These are phyloP conservation scores for Candida silvicultrix DNA, from an alignment of 805 yeast genomes.

Conservation along the genomic window DNA sequence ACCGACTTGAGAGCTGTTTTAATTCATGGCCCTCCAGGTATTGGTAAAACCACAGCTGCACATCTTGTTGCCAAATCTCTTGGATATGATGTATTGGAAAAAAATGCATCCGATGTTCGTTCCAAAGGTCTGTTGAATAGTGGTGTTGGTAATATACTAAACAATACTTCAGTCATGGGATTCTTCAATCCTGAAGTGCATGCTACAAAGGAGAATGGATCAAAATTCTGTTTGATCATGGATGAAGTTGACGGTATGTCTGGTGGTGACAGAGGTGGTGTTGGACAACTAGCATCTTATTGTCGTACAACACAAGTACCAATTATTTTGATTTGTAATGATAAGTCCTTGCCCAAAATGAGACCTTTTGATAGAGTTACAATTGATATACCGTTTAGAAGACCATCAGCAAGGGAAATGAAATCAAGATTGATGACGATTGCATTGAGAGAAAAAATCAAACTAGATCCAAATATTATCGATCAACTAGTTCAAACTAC, in stretches of 20 bases:
- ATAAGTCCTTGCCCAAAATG: conserved; percentile 89
- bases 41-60: conserved; percentile 80
- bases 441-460: conserved; percentile 77
- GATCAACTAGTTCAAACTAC: conserved; percentile 84
- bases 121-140: conserved; percentile 71
- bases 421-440: conserved; percentile 84
- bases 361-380: conserved; percentile 86
- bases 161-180: conserved; percentile 80
- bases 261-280: conserved; percentile 98
- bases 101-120: conserved; percentile 85
- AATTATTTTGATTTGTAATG: conserved; percentile 89
- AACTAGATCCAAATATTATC: conserved; percentile 71
- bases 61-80: conserved; percentile 63
- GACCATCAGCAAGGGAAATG: conserved; percentile 82
- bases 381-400: conserved; percentile 73
- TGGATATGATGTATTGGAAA: conserved; percentile 71
- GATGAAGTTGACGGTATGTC: conserved; percentile 99
- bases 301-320: conserved; percentile 86
- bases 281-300: conserved; percentile 84
- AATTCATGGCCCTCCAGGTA: conserved; percentile 84
- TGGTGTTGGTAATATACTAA: conserved; percentile 63
- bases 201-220: conserved; percentile 28
- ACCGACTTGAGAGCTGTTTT: conserved; percentile 75
- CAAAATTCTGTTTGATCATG: conserved; percentile 80
- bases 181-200: conserved; percentile 42